Evolutionary conservation across 2,329 filamentous ascomycete genomes (phyloP).

Genomic region (Triangularia verruculosa): DNA sequence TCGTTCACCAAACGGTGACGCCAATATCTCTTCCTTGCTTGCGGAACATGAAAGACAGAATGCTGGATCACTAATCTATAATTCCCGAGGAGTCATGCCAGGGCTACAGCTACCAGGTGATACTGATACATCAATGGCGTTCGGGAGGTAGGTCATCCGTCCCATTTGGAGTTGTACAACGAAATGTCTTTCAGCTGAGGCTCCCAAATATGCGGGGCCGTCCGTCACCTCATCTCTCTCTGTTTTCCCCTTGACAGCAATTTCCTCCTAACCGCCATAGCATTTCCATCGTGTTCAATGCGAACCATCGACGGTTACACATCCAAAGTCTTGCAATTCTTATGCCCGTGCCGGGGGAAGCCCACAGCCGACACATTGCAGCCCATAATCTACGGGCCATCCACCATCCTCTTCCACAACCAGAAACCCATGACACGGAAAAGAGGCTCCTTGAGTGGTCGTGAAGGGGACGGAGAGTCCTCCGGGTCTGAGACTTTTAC

Average conservation of each 20-base stretch:
- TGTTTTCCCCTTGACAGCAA: not conserved
- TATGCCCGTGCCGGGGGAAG: not conserved
- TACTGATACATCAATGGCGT: not conserved
- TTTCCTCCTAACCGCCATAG: not conserved
- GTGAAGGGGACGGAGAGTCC: not conserved
- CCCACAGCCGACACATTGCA: not conserved
- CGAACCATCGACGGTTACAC: not conserved
- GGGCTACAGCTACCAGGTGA: not conserved
- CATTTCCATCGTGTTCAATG: not conserved
- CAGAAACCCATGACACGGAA: too few species aligned
- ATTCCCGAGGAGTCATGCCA: not conserved
- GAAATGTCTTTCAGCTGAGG: not conserved
- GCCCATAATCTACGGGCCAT: not conserved
- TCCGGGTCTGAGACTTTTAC: not conserved
- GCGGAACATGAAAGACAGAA: not conserved
- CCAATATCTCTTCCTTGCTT: not conserved
- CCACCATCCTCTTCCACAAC: too few species aligned
- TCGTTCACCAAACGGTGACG: not conserved
- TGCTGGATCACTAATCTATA: not conserved
- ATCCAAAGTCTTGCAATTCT: not conserved
- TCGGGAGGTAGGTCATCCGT: not conserved
- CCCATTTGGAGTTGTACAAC: conserved; percentile 8
- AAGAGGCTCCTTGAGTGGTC: not conserved
- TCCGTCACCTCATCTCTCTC: not conserved
- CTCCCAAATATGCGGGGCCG: conserved; percentile 9